Evolutionary conservation across 768 basidiomycete genomes (phyloP), one percentile per base, ranked within the genome.

Genomic region (Sarcodon aspratus): DNA sequence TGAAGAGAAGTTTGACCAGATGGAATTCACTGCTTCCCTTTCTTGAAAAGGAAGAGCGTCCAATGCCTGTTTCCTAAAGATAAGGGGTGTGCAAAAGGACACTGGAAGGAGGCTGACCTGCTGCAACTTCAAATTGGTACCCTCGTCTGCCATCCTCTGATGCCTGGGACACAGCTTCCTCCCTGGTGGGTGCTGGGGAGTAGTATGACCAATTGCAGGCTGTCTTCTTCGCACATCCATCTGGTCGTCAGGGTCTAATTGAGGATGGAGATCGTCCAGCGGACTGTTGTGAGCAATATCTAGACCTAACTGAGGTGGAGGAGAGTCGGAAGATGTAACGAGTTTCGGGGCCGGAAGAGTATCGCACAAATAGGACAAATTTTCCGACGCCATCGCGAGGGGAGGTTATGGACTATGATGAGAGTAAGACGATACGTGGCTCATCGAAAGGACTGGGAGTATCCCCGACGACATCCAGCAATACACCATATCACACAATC

Each of bases 1-100:
- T 1, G 90, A 88, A 15, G 92, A 95, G 67, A 99, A 99, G 58
- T 82, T 91, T 54, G 93, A 87, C 96, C 96, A 99, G 57, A 98
- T 79, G 5, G 85, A 76, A 58, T 83, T 97, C 63, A 97, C 84
- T 32, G 84, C 79, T 61, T 90, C 79, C 38, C 95, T 78, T 54
- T 98, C 95, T 48, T 80, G 73, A 13, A 92, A 67, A 0, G 92
- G 83, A 18, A 99, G 77, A 5, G 82, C 81, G 61, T 99, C 94
- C 45, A 99, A 75, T 6, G 91, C 85, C 95, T 98, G 59, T 15
- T 48, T 38, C 9, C 33, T 33, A 37, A 37, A 9, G 31, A 44
- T 15, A 34, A 36, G 47, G 27, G n/a, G 21, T 36, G 44, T 6
- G 45, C 17, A 11, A 12, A 33, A 15, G n/a, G 37, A 46, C 43